Evolutionary conservation across 2,329 filamentous ascomycete species (phyloP), one percentile per base, ranked within the genome.

Genomic region (Sporothrix brasiliensis): DNA sequence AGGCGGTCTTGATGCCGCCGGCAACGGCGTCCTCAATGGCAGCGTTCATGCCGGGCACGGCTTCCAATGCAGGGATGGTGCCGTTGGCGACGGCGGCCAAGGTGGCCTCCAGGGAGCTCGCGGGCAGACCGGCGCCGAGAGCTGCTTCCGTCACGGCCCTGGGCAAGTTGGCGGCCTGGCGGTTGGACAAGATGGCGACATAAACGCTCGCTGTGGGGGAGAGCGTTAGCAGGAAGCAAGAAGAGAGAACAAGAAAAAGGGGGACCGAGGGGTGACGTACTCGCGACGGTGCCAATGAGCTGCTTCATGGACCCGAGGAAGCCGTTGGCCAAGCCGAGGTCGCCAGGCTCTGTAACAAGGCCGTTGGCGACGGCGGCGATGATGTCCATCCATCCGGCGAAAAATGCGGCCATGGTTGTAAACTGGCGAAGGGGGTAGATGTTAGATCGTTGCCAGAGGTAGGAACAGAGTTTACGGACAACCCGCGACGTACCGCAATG

Each of bases 311-410:
- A 71, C 24, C 69, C 71, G 4, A 71, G 44, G 24, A 73, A 73
- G 11, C 69, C 71, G 41, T 69, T 73, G 67, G 69, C 71, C 13
- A 73, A 47, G 4, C 70, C 70, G 1, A 73, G 61, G 34, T 73
- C 71, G 13, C 56, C 67, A 10, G 71, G 71, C 13, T 63, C 56
- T n/a, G 67, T 70, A 34, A 72, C 68, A 0, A 72, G 68, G 10
- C 71, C 71, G 60, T 71, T 71, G 66, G 67, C 69, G 9, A 72
- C 71, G 27, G 47, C 27, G 1, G 49, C 50, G 54, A 71, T 30
- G 7, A 71, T 27, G 13, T 72, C 71, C 11, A 72, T 47, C 69
- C 69, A 71, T 30, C 71, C 71, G 6, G 67, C 14, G 67, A 69
- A 54, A 71, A 65, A n/a, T 66, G 11, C 69, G 3, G 67, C 71